Percentiles rank a stretch among this genome's conserved stretches.
Conservation (phyloP, 495 filamentous ascomycete species). For the Penicillium antarcticum region DNA sequence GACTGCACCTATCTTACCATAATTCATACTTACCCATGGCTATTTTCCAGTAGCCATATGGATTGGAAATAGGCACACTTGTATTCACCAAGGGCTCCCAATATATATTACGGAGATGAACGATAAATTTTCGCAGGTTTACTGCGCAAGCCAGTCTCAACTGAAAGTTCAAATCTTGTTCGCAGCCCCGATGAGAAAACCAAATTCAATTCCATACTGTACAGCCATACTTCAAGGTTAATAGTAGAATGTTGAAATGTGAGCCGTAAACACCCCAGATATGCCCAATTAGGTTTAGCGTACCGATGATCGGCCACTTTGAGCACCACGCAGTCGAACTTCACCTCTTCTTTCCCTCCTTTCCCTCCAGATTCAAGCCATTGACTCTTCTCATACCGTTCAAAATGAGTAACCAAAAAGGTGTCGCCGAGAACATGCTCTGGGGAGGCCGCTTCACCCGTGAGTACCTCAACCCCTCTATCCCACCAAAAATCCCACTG, state of each 20-base stretch:
- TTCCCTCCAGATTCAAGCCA: conserved; percentile 8
- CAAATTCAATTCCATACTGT: too few relatives aligned
- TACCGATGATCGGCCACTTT: conserved; percentile 16
- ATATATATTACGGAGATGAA: too few relatives aligned
- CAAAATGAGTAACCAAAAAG: conserved; percentile 43
- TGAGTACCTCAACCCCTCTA: conserved; percentile 30
- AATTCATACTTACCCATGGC: too few relatives aligned
- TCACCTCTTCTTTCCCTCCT: not conserved
- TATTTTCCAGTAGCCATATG: too few relatives aligned
- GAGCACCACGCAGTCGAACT: conserved; percentile 5
- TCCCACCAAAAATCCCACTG: conserved; percentile 14
- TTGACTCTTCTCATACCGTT: conserved; percentile 2
- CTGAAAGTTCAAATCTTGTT: too few relatives aligned
- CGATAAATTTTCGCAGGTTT: too few relatives aligned
- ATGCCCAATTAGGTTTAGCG: conserved; percentile 20
- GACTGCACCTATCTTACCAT: too few relatives aligned
- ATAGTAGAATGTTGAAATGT: not conserved
- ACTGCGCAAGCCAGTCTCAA: too few relatives aligned
- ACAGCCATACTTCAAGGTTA: too few relatives aligned
- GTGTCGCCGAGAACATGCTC: conserved; percentile 59
- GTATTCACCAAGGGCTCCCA: too few relatives aligned
- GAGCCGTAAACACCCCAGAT: conserved; percentile 2
- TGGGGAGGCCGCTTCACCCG: conserved; percentile 84
- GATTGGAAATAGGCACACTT: too few relatives aligned
- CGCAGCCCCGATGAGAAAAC: too few relatives aligned